Evolutionary conservation across 2,329 filamentous ascomycete species (phyloP).

Genomic region (Calonectria multiphialidica): DNA sequence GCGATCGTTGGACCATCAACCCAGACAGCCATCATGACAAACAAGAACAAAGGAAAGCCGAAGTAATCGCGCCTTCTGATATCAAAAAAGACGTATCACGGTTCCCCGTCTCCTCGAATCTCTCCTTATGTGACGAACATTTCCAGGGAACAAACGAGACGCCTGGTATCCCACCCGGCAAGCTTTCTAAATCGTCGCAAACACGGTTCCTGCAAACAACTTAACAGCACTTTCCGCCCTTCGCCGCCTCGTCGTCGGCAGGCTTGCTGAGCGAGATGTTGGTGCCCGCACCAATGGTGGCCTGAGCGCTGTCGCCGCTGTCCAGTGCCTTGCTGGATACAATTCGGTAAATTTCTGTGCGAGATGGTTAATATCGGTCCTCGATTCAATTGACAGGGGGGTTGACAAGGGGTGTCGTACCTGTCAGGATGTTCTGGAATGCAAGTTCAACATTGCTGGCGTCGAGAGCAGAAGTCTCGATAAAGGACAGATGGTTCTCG

Average conservation of each 20-base stretch:
- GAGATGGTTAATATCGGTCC: conserved; percentile 24
- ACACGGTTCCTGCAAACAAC: conserved; percentile 41
- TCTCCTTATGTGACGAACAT: conserved; percentile 50
- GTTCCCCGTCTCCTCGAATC: conserved; percentile 49
- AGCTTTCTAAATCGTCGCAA: conserved; percentile 43
- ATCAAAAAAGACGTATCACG: conserved; percentile 53
- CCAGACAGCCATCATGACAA: conserved; percentile 52
- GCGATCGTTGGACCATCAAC: conserved; percentile 53
- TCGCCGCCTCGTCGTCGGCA: conserved; percentile 79
- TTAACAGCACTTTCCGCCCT: conserved; percentile 87
- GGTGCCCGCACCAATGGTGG: conserved; percentile 82
- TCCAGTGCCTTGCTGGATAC: conserved; percentile 98
- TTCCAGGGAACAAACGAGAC: conserved; percentile 49
- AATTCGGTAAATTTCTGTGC: conserved; percentile 96
- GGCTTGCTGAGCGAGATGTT: conserved; percentile 91
- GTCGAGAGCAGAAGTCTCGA: conserved; percentile 98
- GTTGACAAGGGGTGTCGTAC: conserved; percentile 63
- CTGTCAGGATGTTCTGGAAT: conserved; percentile 99
- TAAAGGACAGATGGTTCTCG: conserved; percentile 98
- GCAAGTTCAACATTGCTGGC: conserved; percentile 99
- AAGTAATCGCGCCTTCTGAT: conserved; percentile 56
- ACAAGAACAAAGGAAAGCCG: conserved; percentile 55
- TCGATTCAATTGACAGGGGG: not conserved
- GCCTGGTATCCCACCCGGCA: conserved; percentile 48
- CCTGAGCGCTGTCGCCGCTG: conserved; percentile 84